Base-by-base conservation (phyloP, 1,284 basidiomycete genomes). In the Moesziomyces antarcticus region DNA sequence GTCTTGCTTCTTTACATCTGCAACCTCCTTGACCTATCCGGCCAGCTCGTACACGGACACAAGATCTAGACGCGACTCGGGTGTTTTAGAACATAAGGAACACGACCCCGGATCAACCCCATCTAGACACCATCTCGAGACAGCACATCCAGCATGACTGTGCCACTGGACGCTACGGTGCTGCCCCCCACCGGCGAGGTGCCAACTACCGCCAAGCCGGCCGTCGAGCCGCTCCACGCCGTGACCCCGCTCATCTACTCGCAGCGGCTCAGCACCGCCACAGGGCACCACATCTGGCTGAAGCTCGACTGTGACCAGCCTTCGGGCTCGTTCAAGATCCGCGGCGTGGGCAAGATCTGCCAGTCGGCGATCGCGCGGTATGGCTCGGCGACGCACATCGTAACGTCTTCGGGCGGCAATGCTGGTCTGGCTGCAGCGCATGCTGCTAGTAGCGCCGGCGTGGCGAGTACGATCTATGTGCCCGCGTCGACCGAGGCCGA, bases 281-380 rank as follows among this genome's bases (percentile, higher is more conserved):
- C 64, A 7, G 56, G 60, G 3, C 65, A 75, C 49, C 53, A 81
- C 52, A 63, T 84, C 33, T 84, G 71, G 41, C 70, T 84, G 27
- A 84, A 84, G 57, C 65, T 84, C 42, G 83, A 84, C 46, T 66
- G 69, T 47, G 60, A 78, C 22, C 83, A 84, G 49, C 82, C 83
- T 0, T 74, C 68, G 5, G 77, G 75, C 3, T 75, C 70, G 7
- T 84, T 84, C 76, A 84, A 84, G 56, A 79, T 79, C 25, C 73
- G 79, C 18, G 80, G 79, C 3, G 66, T 84, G 44, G 79, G 81
- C 0, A 51, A 46, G 7, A 60, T 70, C 50, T 62, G 54, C 33
- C 62, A 54, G 25, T 9, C 24, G 2, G 58, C 67, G 11, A 46
- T 65, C n/a, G 3, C 46, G 0, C 22, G 2, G 0, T 43, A 50